phyloP scores from a whole-genome alignment of 2,329 filamentous ascomycete genomes.

The Paecilomyces fulvus region DNA sequence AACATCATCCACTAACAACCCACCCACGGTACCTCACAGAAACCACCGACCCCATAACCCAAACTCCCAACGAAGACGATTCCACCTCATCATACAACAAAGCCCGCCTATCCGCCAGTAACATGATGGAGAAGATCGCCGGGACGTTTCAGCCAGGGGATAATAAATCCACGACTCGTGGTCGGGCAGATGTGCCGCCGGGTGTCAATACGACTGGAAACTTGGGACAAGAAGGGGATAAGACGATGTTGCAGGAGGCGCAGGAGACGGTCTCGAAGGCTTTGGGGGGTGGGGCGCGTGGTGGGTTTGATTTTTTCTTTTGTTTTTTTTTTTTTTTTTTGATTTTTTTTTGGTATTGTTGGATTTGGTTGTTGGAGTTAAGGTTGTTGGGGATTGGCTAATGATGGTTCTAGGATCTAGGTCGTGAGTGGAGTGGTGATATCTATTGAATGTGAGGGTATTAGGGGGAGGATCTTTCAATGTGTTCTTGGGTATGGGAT shows the following conservation, averaged over 20 bases:
- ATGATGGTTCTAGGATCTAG: background rate
- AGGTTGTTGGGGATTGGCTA: background rate
- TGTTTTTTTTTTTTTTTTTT: no score
- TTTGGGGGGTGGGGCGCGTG: conserved; percentile 1
- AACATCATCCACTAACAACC: no score
- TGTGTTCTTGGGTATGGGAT: no score
- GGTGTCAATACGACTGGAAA: conserved; percentile 1
- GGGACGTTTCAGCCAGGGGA: conserved; percentile 6
- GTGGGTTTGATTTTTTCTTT: background rate
- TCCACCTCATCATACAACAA: background rate
- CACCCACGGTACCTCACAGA: conserved; percentile 2
- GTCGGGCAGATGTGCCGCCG: conserved; percentile 2
- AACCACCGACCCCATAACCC: conserved; percentile 10
- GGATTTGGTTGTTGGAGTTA: background rate
- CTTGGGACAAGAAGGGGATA: background rate
- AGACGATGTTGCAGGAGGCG: conserved; percentile 1
- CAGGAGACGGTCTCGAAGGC: conserved; percentile 7
- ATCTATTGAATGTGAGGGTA: background rate
- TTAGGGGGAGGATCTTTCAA: no score
- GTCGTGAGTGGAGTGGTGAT: background rate
- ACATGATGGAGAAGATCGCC: background rate
- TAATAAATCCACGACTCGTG: conserved; percentile 2
- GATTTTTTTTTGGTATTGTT: background rate
- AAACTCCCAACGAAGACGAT: conserved; percentile 5
- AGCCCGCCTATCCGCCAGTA: background rate